Percentiles rank a stretch among this genome's conserved stretches.
Evolutionary conservation across 1,284 basidiomycete species (phyloP).

Genomic region (Cryptococcus deneoformans): DNA sequence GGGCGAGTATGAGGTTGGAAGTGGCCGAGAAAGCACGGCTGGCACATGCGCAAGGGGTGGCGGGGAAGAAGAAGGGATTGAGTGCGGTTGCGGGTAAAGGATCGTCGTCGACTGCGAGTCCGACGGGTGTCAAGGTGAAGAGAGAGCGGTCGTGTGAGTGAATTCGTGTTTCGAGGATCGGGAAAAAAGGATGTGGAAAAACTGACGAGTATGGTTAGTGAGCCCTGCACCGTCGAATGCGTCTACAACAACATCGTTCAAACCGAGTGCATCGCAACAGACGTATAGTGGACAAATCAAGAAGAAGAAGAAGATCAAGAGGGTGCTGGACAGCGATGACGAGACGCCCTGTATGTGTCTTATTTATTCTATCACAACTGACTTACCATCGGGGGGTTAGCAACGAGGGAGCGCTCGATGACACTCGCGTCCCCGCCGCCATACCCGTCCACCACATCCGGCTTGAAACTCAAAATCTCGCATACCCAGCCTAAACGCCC

Average conservation of each 20-base stretch:
- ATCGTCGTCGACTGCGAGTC: constrained; percentile 10
- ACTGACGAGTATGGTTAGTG: not conserved
- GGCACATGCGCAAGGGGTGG: constrained; percentile 12
- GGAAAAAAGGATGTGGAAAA: too few species aligned
- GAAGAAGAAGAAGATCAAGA: constrained; percentile 75
- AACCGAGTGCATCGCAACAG: constrained; percentile 13
- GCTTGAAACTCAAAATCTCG: constrained; percentile 41
- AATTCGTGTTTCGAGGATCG: constrained; percentile 7
- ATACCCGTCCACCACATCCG: constrained; percentile 29
- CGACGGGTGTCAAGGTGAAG: constrained; percentile 29
- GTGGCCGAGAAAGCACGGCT: constrained; percentile 29
- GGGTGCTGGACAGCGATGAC: constrained; percentile 64
- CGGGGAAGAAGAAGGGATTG: constrained; percentile 10
- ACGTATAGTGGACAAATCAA: constrained; percentile 57
- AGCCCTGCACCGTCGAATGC: constrained; percentile 40
- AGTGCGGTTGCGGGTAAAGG: not conserved
- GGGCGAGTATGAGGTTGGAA: constrained; percentile 55
- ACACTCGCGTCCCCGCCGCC: constrained; percentile 50
- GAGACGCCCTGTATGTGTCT: constrained; percentile 62
- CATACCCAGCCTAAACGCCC: constrained; percentile 11
- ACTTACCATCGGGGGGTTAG: not conserved
- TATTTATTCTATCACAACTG: constrained; percentile 21
- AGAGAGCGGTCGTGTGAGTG: constrained; percentile 37
- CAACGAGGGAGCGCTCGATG: constrained; percentile 53
- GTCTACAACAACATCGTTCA: constrained; percentile 27